phyloP scores from a whole-genome alignment of 805 yeast species.

The Torulaspora quercuum region DNA sequence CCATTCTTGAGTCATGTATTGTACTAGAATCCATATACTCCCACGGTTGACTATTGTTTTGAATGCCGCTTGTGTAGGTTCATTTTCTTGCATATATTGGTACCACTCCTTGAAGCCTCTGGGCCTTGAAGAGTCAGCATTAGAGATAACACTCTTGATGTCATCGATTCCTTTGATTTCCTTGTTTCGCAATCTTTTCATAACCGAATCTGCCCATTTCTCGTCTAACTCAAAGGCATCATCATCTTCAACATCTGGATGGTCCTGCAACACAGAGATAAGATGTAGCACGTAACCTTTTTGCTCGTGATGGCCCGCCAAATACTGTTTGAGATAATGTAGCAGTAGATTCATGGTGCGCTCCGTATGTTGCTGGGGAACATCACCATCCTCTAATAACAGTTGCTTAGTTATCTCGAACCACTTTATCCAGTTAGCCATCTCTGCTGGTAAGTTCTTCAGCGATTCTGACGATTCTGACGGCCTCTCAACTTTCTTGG shows the following conservation, averaged over 20 bases:
- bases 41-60: slow-evolving; percentile 15
- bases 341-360: slow-evolving; percentile 22
- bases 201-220: slow-evolving; percentile 22
- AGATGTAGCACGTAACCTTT: slow-evolving; percentile 19
- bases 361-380: slow-evolving; percentile 22
- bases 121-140: slow-evolving; percentile 15
- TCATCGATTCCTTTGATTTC: slow-evolving; percentile 21
- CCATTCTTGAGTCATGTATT: slow-evolving; percentile 31
- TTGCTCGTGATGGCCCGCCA: slow-evolving; percentile 13
- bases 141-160: slow-evolving; percentile 17
- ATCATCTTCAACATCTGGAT: slow-evolving; percentile 11
- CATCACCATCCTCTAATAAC: slow-evolving; percentile 10
- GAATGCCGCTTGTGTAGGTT: slow-evolving; percentile 27
- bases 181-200: slow-evolving; percentile 12
- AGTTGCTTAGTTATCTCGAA: slow-evolving; percentile 10
- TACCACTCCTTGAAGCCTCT: slow-evolving; percentile 33
- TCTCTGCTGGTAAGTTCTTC: slow-evolving; percentile 6
- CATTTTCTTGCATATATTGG: slow-evolving; percentile 26
- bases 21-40: slow-evolving; percentile 27
- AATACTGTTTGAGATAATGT: slow-evolving; percentile 19
- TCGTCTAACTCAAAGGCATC: slow-evolving; percentile 24
- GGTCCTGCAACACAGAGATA: slow-evolving; percentile 18
- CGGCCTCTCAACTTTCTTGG: neutral
- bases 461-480: neutral
- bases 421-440: slow-evolving; percentile 18